Evolutionary conservation across 495 filamentous ascomycete species (phyloP), one percentile per base, ranked within the genome.

Genomic region (Parathielavia hyrcaniae): DNA sequence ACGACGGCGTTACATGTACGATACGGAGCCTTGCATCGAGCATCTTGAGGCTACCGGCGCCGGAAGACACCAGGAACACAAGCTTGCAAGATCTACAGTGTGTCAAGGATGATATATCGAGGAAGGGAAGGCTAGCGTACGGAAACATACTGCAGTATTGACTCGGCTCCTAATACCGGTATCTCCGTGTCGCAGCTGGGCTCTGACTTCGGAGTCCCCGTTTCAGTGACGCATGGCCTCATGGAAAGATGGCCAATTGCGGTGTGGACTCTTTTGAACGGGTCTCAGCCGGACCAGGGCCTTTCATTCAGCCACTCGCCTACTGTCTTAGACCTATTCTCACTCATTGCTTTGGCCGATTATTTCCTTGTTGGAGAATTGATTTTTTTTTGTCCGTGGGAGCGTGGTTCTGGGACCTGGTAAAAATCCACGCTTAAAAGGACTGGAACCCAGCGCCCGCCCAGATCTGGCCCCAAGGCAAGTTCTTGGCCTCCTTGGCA

Each of bases 401-500:
- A n/a, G n/a, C n/a, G n/a, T n/a, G n/a, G n/a, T n/a, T n/a, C n/a
- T n/a, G n/a, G n/a, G n/a, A 10, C 10, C 8, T 46, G 3, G 12
- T 19, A 14, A 19, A 12, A 1, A 14, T 23, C 10, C 20, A 20
- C n/a, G 30, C 8, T 43, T 4, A 30, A 43, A 53, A 22, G 14
- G n/a, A n/a, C n/a, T n/a, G n/a, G n/a, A n/a, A n/a, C n/a, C 14
- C 16, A 53, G 22, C 20, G 8, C 22, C 13, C 6, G 20, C 8
- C 22, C 53, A 36, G 30, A 45, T n/a, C 41, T 16, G 16, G 10
- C 14, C 8, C 16, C 53, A 48, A 34, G 0, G 35, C n/a, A 35
- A 19, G 13, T n/a, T 53, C 53, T 38, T 32, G 19, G 39, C 38
- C 55, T 4, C 26, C 55, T 57, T 57, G 55, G 55, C 55, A 50